Base-by-base conservation (phyloP, 208 protist species). In the Leishmania lainsoni region DNA sequence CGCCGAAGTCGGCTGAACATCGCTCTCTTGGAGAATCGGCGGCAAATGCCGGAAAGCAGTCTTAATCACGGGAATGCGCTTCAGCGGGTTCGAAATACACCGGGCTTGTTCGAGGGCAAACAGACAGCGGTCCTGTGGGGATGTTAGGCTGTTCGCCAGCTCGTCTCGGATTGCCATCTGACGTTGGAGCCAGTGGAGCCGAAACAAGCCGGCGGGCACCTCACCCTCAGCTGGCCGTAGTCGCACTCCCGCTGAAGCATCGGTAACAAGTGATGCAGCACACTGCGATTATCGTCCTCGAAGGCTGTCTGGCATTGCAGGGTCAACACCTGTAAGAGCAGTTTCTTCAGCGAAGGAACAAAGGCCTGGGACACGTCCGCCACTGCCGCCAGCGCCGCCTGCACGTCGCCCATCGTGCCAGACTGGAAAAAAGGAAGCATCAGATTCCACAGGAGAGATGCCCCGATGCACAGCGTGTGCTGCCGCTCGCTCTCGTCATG, bases 381-480 rank as follows among this genome's bases (percentile, higher is more conserved):
- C 3, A 88, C 51, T 26, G 42, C 61, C 17, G 76, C 56, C 8
- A 89, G 48, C 12, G 84, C 81, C 48, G 72, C 12, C 54, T 83
- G 75, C 39, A 81, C 77, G 54, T 86, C 79, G 32, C 39, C 76
- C 3, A 73, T 54, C 65, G 69, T 76, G 39, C 56, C 32, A 3
- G 79, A 77, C 63, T 91, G 84, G 75, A 91, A 68, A 26, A 89
- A 77, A 1, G 85, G 90, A n/a, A 90, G 72, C 9, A 89, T 88
- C 17, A 94, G 66, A 68, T 93, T 91, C 94, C 94, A 98, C 68
- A 96, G 78, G 26, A 98, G 79, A 56, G 86, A 78, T 58, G 87
- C 94, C 12, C 92, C 93, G 39, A 91, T 75, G 65, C 90, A 86
- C 70, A 92, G 54, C 6, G 88, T 83, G 78, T 96, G 93, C 35